Evolutionary conservation across 345 rosid genomes (phyloP).

Genomic region (Ailanthus altissimus): DNA sequence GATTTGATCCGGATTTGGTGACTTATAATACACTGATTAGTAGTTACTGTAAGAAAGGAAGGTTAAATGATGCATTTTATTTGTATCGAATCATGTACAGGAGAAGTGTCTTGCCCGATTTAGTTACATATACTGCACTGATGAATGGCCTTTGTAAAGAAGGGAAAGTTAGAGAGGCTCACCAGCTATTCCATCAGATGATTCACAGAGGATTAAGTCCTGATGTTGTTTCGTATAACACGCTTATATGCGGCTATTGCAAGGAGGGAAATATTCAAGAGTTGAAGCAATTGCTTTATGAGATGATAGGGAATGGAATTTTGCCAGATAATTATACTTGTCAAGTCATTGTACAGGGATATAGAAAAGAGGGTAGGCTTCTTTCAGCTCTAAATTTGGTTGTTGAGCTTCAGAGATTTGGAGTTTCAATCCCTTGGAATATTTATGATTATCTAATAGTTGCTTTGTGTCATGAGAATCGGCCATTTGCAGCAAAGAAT

Average conservation of each 20-base stretch:
- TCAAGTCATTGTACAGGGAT: constrained; percentile 58
- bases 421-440: constrained; percentile 46
- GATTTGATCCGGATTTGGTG: constrained; percentile 85
- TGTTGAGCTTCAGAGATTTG: constrained; percentile 63
- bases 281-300: constrained; percentile 53
- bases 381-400: constrained; percentile 74
- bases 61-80: constrained; percentile 74
- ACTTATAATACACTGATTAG: constrained; percentile 79
- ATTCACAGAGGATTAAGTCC: constrained; percentile 62
- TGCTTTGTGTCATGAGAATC: constrained; percentile 59
- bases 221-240: constrained; percentile 66
- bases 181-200: constrained; percentile 77
- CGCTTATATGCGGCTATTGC: constrained; percentile 76
- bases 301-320: constrained; percentile 69
- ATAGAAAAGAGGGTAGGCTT: constrained; percentile 51
- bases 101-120: constrained; percentile 70
- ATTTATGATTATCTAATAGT: constrained; percentile 54
- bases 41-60: constrained; percentile 74
- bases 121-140: constrained; percentile 73
- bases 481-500: constrained; percentile 86
- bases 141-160: constrained; percentile 80
- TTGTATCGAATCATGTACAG: constrained; percentile 74
- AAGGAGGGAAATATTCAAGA: constrained; percentile 67
- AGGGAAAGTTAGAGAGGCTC: constrained; percentile 78
- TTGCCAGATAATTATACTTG: constrained; percentile 63